Evolutionary conservation across 805 yeast genomes (phyloP), one percentile per base, ranked within the genome.

Genomic region (Starmerella floricola): DNA sequence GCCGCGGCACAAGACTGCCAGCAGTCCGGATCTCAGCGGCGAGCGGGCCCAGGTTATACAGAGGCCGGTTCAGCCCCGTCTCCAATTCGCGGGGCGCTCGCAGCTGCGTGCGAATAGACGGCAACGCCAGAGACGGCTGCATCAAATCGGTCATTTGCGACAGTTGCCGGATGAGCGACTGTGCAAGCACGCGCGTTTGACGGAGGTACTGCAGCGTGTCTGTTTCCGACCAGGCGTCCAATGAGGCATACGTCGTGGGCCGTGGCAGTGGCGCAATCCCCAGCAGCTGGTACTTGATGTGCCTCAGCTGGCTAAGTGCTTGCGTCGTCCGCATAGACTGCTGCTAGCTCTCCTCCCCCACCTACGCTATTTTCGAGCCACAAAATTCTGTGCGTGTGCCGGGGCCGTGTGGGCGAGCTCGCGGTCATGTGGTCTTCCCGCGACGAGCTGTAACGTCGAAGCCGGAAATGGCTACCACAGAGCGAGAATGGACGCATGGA

Each of bases 161-260:
- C 28, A 49, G 43, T 23, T 26, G 30, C 8, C 30, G 16, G 10
- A 48, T 40, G 15, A 43, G 30, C 3, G 35, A 13, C 16, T 29
- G 41, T 3, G 44, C 47, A 16, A 43, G 39, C 12, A 27, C 26
- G 8, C 46, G 41, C 4, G 52, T 48, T 34, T 48, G 46, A 4
- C 42, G 40, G 13, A 48, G 35, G 35, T 43, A 48, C 31, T 36
- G 42, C 28, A 46, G 33, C 12, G 49, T 43, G 23, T 46, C 50
- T 6, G 34, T 23, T 16, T 42, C 47, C 12, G 38, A 17, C 49
- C 49, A 48, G 15, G 38, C 6, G 12, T 28, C 31, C n/a, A 20
- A 17, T 16, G 41, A 16, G 13, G 35, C 30, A 16, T 41, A 31
- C 17, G 8, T 18, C 12, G 12, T 21, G 6, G 30, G 23, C 3